Percentiles rank a stretch among this genome's conserved stretches.
These are phyloP conservation scores for Luvunga scandens DNA, from an alignment of 345 rosid genomes.

Conservation along the genomic window DNA sequence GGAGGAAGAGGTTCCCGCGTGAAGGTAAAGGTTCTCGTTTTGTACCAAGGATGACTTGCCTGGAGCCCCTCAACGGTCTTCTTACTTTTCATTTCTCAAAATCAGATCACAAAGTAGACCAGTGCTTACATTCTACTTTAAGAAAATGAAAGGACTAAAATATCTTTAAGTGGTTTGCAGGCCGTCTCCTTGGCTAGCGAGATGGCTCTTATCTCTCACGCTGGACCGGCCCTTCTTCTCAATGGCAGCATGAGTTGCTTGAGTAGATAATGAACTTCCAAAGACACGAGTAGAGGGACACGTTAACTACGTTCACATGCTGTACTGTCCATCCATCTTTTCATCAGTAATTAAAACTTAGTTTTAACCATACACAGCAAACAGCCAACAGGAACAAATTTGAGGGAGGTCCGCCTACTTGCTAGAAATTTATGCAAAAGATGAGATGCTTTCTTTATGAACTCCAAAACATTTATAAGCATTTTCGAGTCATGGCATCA, in stretches of 20 bases:
- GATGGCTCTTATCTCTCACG: constrained; percentile 36
- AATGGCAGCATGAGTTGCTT: neutral
- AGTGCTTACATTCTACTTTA: too few relatives aligned
- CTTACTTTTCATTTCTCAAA: neutral
- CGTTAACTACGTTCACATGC: neutral
- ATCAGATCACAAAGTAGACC: neutral
- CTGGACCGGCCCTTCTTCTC: constrained; percentile 34
- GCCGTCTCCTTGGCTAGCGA: constrained; percentile 28
- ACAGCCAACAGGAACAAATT: neutral
- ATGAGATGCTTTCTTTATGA: neutral
- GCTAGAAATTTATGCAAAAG: neutral
- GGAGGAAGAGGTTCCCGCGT: constrained; percentile 29
- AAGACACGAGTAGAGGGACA: neutral
- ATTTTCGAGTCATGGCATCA: neutral
- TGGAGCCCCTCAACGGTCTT: constrained; percentile 5
- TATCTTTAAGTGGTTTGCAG: constrained; percentile 22
- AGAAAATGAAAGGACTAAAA: neutral
- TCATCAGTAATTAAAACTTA: neutral
- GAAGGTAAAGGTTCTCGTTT: constrained; percentile 35
- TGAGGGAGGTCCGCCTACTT: neutral
- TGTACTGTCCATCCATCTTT: neutral
- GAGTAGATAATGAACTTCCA: too few relatives aligned
- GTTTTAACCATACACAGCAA: too few relatives aligned
- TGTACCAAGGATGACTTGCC: constrained; percentile 61
- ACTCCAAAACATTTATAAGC: neutral